Evolutionary conservation across 129 eudicot genomes (phyloP).

Genomic region (Ambrosia trifida): DNA sequence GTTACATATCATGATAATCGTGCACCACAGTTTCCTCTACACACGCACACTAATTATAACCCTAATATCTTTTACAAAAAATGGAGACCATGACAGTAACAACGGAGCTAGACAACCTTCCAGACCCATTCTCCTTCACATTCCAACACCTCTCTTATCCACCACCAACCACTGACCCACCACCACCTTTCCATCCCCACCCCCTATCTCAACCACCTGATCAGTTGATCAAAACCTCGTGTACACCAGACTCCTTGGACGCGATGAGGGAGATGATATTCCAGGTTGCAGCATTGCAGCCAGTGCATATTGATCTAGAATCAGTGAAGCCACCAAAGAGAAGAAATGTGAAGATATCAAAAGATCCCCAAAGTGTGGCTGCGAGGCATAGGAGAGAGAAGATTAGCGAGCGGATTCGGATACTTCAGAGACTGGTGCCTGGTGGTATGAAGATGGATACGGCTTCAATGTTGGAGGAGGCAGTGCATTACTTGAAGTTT

Average conservation of each 20-base stretch:
- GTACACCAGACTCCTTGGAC: conserved; percentile 27
- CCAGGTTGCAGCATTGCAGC: conserved; percentile 52
- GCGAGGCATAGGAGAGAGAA: conserved; percentile 52
- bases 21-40: too few relatives aligned
- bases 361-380: conserved; percentile 53
- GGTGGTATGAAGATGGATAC: conserved; percentile 90
- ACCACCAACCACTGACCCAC: neutral
- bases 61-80: conserved; percentile 23
- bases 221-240: neutral
- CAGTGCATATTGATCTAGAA: conserved; percentile 49
- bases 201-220: neutral
- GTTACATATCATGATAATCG: too few relatives aligned
- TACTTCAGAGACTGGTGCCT: conserved; percentile 72
- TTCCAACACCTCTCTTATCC: conserved; percentile 17
- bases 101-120: conserved; percentile 33
- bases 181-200: conserved; percentile 13
- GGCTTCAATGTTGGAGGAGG: conserved; percentile 82
- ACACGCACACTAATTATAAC: neutral
- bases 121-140: conserved; percentile 28
- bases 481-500: conserved; percentile 68
- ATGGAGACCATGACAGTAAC: conserved; percentile 22
- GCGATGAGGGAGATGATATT: conserved; percentile 58
- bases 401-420: conserved; percentile 49
- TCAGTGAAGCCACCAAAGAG: conserved; percentile 51
- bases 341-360: conserved; percentile 51